Base-by-base conservation (phyloP, 768 basidiomycete species). In the Russula emetica region DNA sequence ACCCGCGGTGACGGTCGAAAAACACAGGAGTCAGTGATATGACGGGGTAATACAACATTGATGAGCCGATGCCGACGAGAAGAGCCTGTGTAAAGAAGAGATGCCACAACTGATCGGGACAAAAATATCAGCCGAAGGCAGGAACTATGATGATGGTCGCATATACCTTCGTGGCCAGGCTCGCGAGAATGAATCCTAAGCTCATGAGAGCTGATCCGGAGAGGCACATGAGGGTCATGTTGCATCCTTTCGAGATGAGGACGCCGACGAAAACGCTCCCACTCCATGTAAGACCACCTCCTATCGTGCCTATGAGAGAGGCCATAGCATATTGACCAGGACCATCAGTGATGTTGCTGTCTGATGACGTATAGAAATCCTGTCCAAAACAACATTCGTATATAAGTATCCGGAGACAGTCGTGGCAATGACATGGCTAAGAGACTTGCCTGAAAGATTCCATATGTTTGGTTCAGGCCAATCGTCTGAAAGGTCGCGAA, bases 401-500 rank as follows among this genome's bases (percentile, higher is more conserved):
- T 28, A 9, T 22, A 13, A 8, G 5, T 8, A 44, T 18, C 22
- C 10, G n/a, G 28, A n/a, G 30, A n/a, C 22, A 11, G 1, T 14
- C 22, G 50, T 32, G 2, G 22, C 50, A 34, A 30, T 14, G 18
- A 26, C 51, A 32, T 32, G 38, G 3, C 36, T 42, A 7, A 14
- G n/a, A 44, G 5, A 60, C 71, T 40, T 50, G 18, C 78, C 74
- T 80, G 78, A 66, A 79, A 79, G 44, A 80, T 74, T 54, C 78
- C 79, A 57, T 76, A 79, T 9, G 75, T 72, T 26, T 73, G 74
- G 62, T 78, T 79, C 38, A 77, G 76, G 0, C 79, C 79, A 55
- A 79, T 79, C 40, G 78, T 74, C 58, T 80, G 78, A 61, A 79
- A 78, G 20, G 73, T 78, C 76, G 79, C 79, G 56, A 78, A 67